phyloP scores from a whole-genome alignment of 805 yeast genomes.

The Candida wancherniae region DNA sequence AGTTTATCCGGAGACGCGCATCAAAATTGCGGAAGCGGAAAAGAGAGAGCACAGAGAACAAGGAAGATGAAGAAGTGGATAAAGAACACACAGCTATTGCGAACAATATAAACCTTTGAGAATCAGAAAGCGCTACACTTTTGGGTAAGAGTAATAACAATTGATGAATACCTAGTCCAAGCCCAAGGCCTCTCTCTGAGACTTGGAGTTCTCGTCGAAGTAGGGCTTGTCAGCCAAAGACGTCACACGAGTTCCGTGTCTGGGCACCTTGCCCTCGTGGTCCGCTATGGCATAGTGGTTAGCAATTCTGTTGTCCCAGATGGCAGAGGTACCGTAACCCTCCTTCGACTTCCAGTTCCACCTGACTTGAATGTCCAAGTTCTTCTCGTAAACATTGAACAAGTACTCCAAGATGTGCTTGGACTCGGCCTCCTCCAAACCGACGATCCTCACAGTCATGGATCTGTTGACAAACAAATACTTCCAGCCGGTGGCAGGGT shows the following conservation, averaged over 20 bases:
- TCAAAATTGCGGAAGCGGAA: too few species aligned
- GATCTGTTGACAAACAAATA: constrained; percentile 26
- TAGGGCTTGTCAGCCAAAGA: constrained; percentile 51
- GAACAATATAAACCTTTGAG: too few species aligned
- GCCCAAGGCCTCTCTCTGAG: constrained; percentile 52
- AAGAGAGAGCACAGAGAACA: too few species aligned
- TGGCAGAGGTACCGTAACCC: constrained; percentile 47
- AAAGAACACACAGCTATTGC: too few species aligned
- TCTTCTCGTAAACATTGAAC: constrained; percentile 20
- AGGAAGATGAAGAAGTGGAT: too few species aligned
- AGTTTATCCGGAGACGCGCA: too few species aligned
- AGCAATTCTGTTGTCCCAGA: constrained; percentile 58
- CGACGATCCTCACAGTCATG: constrained; percentile 29
- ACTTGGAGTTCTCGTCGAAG: constrained; percentile 46
- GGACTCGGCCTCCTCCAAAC: constrained; percentile 26
- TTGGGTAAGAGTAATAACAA: too few species aligned
- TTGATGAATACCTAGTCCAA: constrained; percentile 15
- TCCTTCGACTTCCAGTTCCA: constrained; percentile 17
- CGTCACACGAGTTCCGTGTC: constrained; percentile 37
- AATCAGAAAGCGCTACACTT: too few species aligned
- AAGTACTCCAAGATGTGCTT: constrained; percentile 13
- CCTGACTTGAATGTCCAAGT: constrained; percentile 46
- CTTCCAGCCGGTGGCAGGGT: constrained; percentile 33
- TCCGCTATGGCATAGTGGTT: constrained; percentile 52
- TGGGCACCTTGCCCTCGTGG: constrained; percentile 39